Evolutionary conservation across 768 basidiomycete genomes (phyloP), one percentile per base, ranked within the genome.

Genomic region (Aureoboletus auriporus): DNA sequence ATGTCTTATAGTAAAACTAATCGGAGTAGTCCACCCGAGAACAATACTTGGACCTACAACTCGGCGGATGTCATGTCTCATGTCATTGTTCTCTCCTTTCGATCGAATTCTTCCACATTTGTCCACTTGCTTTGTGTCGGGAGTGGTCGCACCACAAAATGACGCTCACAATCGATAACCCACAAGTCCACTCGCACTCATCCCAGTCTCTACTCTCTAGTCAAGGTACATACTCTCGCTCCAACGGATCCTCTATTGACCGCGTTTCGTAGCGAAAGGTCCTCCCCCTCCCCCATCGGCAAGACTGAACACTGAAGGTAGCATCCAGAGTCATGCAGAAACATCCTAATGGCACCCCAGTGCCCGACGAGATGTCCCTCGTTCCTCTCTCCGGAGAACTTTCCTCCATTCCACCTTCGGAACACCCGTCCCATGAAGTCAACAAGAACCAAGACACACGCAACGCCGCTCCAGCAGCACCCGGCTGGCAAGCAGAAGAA

Each of bases 251-350:
- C 16, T n/a, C 17, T 56, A 3, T 45, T 34, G n/a, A 16, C 23
- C 40, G 2, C 17, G 28, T 34, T 29, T 20, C 41, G 1, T 39
- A 68, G 66, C 47, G 50, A 54, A 59, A 68, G 48, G 38, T 49
- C 11, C 31, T 67, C 16, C 55, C 55, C n/a, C n/a, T n/a, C 64
- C 62, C 20, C 2, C 0, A 47, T 60, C 14, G 62, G 54, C 3
- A 64, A 63, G 52, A 64, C 55, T 1, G 66, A 59, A 47, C 55
- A 64, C 54, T 1, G 66, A 59, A 47, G 57, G 57, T 4, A 68
- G 64, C 20, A 61, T 66, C 36, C 49, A 49, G 57, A 44, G 53
- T 66, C 37, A 26, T 61, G 8, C 50, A 30, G 31, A 68, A 63
- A 23, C 52, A 61, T 39, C 67, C 66, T n/a, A 34, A 30, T 23